Evolutionary conservation across 2,329 filamentous ascomycete genomes (phyloP), one percentile per base, ranked within the genome.

Genomic region (Paraconiothyrium brasiliense): DNA sequence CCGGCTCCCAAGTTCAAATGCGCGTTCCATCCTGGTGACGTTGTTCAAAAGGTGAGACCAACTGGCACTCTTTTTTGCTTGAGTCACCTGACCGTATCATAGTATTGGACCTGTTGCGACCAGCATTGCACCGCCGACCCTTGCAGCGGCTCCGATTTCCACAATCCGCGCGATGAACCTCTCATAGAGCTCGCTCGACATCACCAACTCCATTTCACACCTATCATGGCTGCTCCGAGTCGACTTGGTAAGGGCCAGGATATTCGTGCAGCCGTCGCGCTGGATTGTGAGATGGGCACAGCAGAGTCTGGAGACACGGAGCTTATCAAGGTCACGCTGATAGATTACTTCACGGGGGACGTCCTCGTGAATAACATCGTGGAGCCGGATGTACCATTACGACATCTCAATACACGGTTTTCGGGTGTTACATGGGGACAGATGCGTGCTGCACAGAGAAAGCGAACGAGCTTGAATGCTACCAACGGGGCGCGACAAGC

Each of bases 201-300:
- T 14, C 51, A 67, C 48, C 64, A 67, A 27, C 58, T 64, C 44
- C 51, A 68, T 14, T 10, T 9, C 7, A 70, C 67, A 9, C 65
- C 61, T 11, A 2, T 47, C 20, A 14, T 34, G 27, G 27, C 27
- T 2, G 27, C 16, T 39, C 6, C 30, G n/a, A 1, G 50, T 22
- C 32, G 27, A 35, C 20, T 20, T 10, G 22, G 22, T 4, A 22
- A 24, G 35, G n/a, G 22, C 1, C 58, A 34, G 22, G 43, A 48
- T 14, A 55, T 61, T 30, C 66, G 64, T 37, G 55, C 30, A 20
- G 63, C 63, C 9, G 80, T 87, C 3, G 83, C 81, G 0, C 73
- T 88, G 3, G 85, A 87, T 62, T 87, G 85, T 63, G 85, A 87
- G 64, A 87, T 87, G 84, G 85, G 85, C 16, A 80, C 76, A 0